Base-by-base conservation (phyloP, 768 basidiomycete genomes). In the Trametes cingulata region DNA sequence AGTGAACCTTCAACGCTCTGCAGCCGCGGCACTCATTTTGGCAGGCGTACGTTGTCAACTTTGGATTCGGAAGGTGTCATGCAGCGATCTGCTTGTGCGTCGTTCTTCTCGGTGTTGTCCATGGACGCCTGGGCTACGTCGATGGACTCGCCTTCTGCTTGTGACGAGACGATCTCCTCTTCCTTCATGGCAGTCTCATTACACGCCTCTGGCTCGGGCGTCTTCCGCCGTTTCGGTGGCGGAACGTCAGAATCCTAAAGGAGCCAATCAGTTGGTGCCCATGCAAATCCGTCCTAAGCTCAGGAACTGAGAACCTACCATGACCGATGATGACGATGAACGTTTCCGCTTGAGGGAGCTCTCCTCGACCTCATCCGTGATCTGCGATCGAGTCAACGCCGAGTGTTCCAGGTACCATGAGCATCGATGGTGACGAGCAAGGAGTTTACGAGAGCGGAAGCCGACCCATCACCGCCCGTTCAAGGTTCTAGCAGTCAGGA, bases 291-390 rank as follows among this genome's bases (percentile, higher is more conserved):
- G 35, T 46, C 25, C 3, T 36, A 20, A 24, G 17, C 14, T 41
- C n/a, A n/a, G 2, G 13, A 4, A 19, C 6, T 9, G 37, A 14
- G 15, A 19, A 60, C 53, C 37, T 27, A 66, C 55, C 8, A 35
- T 45, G 27, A 36, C 17, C 3, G n/a, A 33, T 6, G 59, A 37
- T 2, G 51, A 27, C 8, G 33, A 14, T 1, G 56, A 58, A 40
- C 54, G 45, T 41, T 68, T 68, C 29, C 70, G 62, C 52, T 69
- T 71, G 36, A 64, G 61, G n/a, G 65, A 61, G 17, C 66, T 66
- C 29, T 67, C 62, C 45, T 67, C 67, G 7, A 60, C 59, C 19
- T 65, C 62, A 37, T 66, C 67, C 13, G 49, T 24, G 1, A 41
- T 17, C 70, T 71, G 49, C 6, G 15, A 25, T 42, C 39, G 36